Percentiles rank a stretch among this genome's conserved stretches.
Evolutionary conservation across 2,329 filamentous ascomycete genomes (phyloP).

Genomic region (Teratosphaeria nubilosa): DNA sequence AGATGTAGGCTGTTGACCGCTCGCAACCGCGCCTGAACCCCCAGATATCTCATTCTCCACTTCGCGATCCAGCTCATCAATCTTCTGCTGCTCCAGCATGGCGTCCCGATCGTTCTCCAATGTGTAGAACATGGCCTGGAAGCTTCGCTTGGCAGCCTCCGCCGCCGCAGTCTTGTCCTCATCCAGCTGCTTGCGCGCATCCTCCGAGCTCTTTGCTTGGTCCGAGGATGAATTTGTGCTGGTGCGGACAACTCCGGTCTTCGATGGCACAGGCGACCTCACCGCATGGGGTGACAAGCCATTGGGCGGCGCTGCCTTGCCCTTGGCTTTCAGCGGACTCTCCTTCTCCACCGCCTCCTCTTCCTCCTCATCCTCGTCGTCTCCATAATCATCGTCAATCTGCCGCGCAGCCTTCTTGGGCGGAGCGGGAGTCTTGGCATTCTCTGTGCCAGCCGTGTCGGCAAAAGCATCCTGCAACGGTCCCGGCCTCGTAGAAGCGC

Average conservation of each 20-base stretch:
- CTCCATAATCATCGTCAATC: conserved; percentile 72
- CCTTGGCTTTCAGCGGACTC: conserved; percentile 42
- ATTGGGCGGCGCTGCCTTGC: conserved; percentile 46
- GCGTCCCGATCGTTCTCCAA: conserved; percentile 90
- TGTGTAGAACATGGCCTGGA: conserved; percentile 89
- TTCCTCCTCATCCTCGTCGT: conserved; percentile 57
- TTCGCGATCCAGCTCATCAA: conserved; percentile 93
- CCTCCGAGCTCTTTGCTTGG: conserved; percentile 63
- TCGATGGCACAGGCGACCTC: conserved; percentile 57
- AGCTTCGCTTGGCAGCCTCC: conserved; percentile 78
- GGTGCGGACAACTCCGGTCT: conserved; percentile 48
- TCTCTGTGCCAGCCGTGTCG: conserved; percentile 18
- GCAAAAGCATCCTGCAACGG: conserved; percentile 6
- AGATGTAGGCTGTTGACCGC: conserved; percentile 42
- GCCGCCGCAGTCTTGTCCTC: conserved; percentile 85
- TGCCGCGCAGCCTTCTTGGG: conserved; percentile 66
- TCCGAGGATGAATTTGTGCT: conserved; percentile 44
- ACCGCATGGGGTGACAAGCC: conserved; percentile 54
- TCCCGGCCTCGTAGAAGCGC: conserved; percentile 12
- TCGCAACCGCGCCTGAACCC: conserved; percentile 34
- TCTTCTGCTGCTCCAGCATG: conserved; percentile 93
- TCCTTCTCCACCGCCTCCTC: conserved; percentile 36
- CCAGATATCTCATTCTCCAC: conserved; percentile 89
- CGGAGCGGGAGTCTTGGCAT: conserved; percentile 36
- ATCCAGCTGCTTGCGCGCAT: conserved; percentile 86